Base-by-base conservation (phyloP, 257 asterid species). In the Solanum piurae region DNA sequence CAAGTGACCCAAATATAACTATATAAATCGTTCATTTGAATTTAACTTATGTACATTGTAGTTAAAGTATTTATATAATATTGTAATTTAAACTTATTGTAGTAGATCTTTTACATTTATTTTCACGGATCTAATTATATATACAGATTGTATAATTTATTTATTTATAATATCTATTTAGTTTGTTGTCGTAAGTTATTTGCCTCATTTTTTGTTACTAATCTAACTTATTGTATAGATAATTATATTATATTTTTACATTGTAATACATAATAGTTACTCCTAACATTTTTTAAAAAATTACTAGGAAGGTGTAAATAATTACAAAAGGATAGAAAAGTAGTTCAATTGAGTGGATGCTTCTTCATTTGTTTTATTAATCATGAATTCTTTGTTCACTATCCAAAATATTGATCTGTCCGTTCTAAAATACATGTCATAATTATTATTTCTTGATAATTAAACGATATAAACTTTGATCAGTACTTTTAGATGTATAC, bases 221-320 rank as follows among this genome's bases (percentile, higher is more conserved):
- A 62, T 62, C 0, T n/a, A 62, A 23, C 29, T 23, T 62, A 62
- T 62, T 23, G 27, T 23, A 62, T 21, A 23, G 0, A 4, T 9
- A 62, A 21, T 58, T 58, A 58, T 58, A 23, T 62, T 62, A 62
- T 4, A 4, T 9, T 2, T 55, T 20, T 55, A 55, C 0, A 0
- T 46, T 46, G 21, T 55, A 18, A 5, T 20, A 55, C 66, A 6
- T 55, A 55, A 23, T 21, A 62, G 29, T 62, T 62, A 62, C 12
- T 52, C 23, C 21, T 5, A 16, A 2, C 23, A 5, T 49, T 64
- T 7, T 62, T n/a, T 1, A 0, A 0, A 12, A 11, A 25, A 9
- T 5, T 25, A n/a, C 16, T 25, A 55, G 4, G n/a, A 0, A 18
- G 64, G 34, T 64, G 12, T 11, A 25, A 23, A 64, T 64, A 25